Percentiles rank a stretch among this genome's conserved stretches.
Evolutionary conservation across 768 basidiomycete species (phyloP).

Genomic region (Phlebiopsis gigantea): DNA sequence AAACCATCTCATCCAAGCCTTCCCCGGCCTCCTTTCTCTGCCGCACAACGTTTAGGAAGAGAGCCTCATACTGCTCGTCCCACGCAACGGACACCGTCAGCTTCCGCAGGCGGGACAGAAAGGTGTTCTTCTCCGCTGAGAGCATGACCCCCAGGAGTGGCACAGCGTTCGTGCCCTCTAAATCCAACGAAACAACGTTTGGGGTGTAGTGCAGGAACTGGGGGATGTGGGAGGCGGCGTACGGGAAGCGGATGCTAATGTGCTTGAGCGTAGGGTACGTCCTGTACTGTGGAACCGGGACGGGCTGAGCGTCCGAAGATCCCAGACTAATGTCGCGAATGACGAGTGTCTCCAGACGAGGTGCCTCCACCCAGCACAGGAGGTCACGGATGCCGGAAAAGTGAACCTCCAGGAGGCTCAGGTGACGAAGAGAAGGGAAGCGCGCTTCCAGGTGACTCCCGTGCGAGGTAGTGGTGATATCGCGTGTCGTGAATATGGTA

Average conservation of each 20-base stretch:
- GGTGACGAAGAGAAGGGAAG: not conserved
- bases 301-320: not conserved
- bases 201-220: not conserved
- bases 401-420: not conserved
- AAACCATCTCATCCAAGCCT: not conserved
- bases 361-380: not conserved
- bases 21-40: not conserved
- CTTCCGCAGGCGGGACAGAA: not conserved
- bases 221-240: not conserved
- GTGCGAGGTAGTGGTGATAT: not conserved
- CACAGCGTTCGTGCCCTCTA: not conserved
- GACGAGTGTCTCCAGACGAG: not conserved
- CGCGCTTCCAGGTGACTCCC: not conserved
- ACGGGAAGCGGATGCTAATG: not conserved
- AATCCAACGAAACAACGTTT: not conserved
- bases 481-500: not conserved
- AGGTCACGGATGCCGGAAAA: not conserved
- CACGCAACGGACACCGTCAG: not conserved
- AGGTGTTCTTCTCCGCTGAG: not conserved
- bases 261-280: not conserved
- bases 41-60: not conserved
- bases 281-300: not conserved
- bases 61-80: not conserved
- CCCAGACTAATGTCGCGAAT: not conserved
- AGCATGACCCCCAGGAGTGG: not conserved